These are phyloP conservation scores for Aschersonia sp. DNA, from an alignment of 2,329 filamentous ascomycete genomes.

Conservation along the genomic window DNA sequence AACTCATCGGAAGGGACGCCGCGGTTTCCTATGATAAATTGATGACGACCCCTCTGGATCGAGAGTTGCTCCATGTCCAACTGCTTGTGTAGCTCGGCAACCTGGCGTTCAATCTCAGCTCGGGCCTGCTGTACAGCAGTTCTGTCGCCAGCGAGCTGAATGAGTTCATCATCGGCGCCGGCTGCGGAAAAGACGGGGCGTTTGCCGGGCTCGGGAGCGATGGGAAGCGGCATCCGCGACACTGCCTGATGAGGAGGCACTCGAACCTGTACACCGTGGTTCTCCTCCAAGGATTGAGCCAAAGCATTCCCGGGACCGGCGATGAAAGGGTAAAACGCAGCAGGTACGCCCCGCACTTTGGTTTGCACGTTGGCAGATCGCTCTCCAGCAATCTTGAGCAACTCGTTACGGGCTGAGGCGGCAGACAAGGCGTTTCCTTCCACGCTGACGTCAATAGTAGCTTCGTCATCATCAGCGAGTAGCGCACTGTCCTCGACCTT, in stretches of 20 bases:
- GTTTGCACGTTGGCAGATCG: slow-evolving; percentile 69
- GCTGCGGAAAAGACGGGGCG: slow-evolving; percentile 57
- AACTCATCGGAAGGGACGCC: slow-evolving; percentile 74
- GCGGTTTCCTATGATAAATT: slow-evolving; percentile 83
- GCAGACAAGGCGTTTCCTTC: slow-evolving; percentile 86
- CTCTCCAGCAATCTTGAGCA: slow-evolving; percentile 78
- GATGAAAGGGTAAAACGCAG: slow-evolving; percentile 93
- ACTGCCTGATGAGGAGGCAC: slow-evolving; percentile 73
- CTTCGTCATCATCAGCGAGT: slow-evolving; percentile 60
- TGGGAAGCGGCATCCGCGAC: slow-evolving; percentile 53
- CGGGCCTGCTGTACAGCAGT: slow-evolving; percentile 65
- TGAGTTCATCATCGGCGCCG: slow-evolving; percentile 54
- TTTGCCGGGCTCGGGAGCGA: slow-evolving; percentile 45
- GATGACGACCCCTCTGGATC: slow-evolving; percentile 77
- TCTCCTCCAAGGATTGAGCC: slow-evolving; percentile 57
- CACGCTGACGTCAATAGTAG: slow-evolving; percentile 70
- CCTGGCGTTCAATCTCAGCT: slow-evolving; percentile 66
- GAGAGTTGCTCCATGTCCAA: slow-evolving; percentile 65
- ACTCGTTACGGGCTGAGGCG: slow-evolving; percentile 67
- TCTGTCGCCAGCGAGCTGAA: slow-evolving; percentile 77
- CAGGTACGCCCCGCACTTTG: slow-evolving; percentile 69
- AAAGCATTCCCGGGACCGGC: slow-evolving; percentile 61
- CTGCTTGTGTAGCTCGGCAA: slow-evolving; percentile 59
- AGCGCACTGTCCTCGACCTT: slow-evolving; percentile 52
- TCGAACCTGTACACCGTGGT: slow-evolving; percentile 63